A percentile compares a stretch with the other conserved stretches of the same genome.
Evolutionary conservation across 345 rosid species (phyloP).

Genomic region (Dimocarpus longan): DNA sequence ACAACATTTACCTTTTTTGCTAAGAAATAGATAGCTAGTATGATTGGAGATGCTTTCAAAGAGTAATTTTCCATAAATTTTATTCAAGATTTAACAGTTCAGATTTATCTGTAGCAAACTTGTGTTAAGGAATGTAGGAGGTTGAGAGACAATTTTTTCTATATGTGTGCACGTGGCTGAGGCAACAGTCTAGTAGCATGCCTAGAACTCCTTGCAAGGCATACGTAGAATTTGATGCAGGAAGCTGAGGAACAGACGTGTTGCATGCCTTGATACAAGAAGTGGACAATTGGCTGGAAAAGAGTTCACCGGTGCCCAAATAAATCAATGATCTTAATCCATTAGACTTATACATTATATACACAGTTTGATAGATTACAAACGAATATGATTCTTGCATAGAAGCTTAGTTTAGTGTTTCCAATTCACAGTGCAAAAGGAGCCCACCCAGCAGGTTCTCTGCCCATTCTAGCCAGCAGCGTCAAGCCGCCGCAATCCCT

Average conservation of each 20-base stretch:
- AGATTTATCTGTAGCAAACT: background rate
- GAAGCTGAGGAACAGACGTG: background rate
- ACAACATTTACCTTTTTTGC: too few relatives aligned
- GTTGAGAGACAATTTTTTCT: background rate
- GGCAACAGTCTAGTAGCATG: background rate
- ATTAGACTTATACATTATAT: too few relatives aligned
- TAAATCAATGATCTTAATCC: too few relatives aligned
- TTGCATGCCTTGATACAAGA: background rate
- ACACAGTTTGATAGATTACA: background rate
- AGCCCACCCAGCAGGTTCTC: constrained; percentile 13
- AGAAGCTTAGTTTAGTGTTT: constrained; percentile 9
- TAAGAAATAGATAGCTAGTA: too few relatives aligned
- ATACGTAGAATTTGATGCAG: background rate
- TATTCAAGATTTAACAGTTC: too few relatives aligned
- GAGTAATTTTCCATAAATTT: too few relatives aligned
- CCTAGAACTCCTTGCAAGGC: background rate
- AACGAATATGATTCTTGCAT: constrained; percentile 21
- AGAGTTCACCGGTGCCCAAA: background rate
- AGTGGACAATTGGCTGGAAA: background rate
- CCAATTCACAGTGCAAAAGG: constrained; percentile 4
- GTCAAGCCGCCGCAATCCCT: constrained; percentile 64
- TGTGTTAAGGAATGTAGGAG: background rate
- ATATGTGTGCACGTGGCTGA: background rate
- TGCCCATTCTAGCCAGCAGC: constrained; percentile 26
- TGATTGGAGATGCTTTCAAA: too few relatives aligned